Percentiles rank a stretch among this genome's conserved stretches.
Evolutionary conservation across 352 stramenopile species (phyloP).

Genomic region (Globisporangium alternatum): DNA sequence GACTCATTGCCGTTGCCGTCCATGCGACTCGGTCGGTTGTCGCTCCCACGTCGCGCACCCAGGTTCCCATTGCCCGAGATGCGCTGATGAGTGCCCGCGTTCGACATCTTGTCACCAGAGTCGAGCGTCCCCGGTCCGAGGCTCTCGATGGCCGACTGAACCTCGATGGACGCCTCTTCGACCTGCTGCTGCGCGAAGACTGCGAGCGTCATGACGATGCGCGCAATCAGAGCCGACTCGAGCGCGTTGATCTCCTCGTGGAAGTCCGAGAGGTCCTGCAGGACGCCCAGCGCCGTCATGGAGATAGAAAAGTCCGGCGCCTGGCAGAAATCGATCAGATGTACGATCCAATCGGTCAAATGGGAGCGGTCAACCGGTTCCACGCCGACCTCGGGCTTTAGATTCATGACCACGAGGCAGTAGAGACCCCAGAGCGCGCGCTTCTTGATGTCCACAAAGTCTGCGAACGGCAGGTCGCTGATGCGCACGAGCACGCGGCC

Average conservation of each 20-base stretch:
- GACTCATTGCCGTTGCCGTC: conserved; percentile 32
- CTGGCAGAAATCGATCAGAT: conserved; percentile 80
- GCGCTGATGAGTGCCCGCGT: conserved; percentile 23
- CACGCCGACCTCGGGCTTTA: conserved; percentile 31
- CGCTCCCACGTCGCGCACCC: conserved; percentile 37
- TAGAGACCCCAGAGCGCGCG: conserved; percentile 79
- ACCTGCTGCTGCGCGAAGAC: conserved; percentile 87
- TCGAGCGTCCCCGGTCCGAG: conserved; percentile 12
- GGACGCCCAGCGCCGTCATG: conserved; percentile 68
- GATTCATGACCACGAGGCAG: conserved; percentile 67
- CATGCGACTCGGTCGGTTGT: conserved; percentile 45
- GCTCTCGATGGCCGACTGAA: conserved; percentile 75
- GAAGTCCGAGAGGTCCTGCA: conserved; percentile 79
- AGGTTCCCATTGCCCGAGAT: conserved; percentile 16
- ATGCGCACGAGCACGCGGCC: conserved; percentile 77
- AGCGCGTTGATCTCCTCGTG: conserved; percentile 68
- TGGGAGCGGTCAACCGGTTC: conserved; percentile 38
- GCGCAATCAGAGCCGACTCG: conserved; percentile 61
- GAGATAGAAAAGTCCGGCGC: conserved; percentile 72
- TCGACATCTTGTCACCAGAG: conserved; percentile 23
- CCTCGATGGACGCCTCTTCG: conserved; percentile 84
- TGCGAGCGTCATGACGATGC: conserved; percentile 86
- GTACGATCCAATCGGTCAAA: conserved; percentile 73
- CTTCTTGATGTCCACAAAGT: conserved; percentile 80
- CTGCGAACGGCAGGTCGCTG: conserved; percentile 63